These are phyloP conservation scores for Neoconidiobolus thromboides DNA, from an alignment of 371 early-diverging fungal genomes.

Conservation along the genomic window DNA sequence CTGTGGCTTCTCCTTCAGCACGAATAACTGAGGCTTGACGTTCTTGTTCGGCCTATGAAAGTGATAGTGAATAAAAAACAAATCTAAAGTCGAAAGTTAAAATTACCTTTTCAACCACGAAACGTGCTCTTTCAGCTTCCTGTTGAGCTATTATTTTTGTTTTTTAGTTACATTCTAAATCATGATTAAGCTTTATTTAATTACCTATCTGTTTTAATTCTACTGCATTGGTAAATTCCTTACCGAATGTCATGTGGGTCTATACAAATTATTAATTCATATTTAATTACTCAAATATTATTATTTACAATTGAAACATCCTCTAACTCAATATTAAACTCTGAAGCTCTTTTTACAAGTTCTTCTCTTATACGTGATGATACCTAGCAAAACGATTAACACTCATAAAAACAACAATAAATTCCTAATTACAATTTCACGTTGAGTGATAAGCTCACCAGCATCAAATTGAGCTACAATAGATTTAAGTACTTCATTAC, in stretches of 20 bases:
- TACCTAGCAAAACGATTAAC: conserved; percentile 16
- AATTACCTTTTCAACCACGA: conserved; percentile 51
- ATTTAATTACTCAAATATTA: background rate
- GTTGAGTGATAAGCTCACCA: conserved; percentile 91
- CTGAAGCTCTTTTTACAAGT: conserved; percentile 76
- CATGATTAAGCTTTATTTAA: conserved; percentile 11
- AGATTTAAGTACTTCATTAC: conserved; percentile 96
- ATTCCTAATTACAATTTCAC: conserved; percentile 58
- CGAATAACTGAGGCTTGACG: conserved; percentile 92
- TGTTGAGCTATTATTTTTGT: conserved; percentile 37
- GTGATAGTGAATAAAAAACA: conserved; percentile 8
- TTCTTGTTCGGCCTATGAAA: conserved; percentile 85
- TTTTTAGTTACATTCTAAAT: background rate
- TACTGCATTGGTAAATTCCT: conserved; percentile 87
- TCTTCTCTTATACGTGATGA: conserved; percentile 89
- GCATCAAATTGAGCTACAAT: conserved; percentile 99
- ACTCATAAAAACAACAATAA: background rate
- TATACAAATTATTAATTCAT: conserved; percentile 9
- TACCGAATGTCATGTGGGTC: conserved; percentile 94
- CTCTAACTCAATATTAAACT: conserved; percentile 88
- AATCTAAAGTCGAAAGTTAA: background rate
- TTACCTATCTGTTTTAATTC: conserved; percentile 80
- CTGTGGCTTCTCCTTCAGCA: conserved; percentile 94
- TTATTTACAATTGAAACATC: conserved; percentile 87
- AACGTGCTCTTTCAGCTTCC: conserved; percentile 94